These are phyloP conservation scores for Gracilaria domingensis DNA, from an alignment of 23 red algal species.

Conservation along the genomic window DNA sequence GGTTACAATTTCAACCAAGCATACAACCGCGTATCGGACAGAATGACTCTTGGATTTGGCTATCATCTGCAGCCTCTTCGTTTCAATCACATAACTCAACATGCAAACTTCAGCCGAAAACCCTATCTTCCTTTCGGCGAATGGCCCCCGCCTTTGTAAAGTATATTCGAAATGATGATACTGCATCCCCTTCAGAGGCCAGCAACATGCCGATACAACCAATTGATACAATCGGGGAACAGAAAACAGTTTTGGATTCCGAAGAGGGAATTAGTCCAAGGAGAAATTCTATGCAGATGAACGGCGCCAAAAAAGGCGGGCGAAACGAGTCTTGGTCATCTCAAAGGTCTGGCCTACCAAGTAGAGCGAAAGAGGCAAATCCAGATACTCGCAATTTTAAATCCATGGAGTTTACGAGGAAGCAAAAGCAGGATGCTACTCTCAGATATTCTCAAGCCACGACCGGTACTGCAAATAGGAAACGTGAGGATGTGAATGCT, in stretches of 20 bases:
- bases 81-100: constrained; percentile 15
- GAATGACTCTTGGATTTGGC: background rate
- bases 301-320: background rate
- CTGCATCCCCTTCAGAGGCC: background rate
- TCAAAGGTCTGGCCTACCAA: background rate
- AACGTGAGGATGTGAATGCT: background rate
- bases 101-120: background rate
- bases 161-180: background rate
- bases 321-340: background rate
- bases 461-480: background rate
- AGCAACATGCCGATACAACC: background rate
- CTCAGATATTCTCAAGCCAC: background rate
- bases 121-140: background rate
- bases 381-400: background rate
- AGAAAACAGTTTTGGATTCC: background rate
- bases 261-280: background rate
- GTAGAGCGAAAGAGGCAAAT: background rate
- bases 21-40: background rate
- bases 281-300: background rate
- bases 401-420: background rate
- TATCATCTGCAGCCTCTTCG: constrained; percentile 8
- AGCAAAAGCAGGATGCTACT: background rate
- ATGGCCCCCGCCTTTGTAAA: background rate
- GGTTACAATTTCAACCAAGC: constrained; percentile 5
- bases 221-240: background rate